Evolutionary conservation across 768 basidiomycete species (phyloP).

Genomic region (Termitomyces sp.): DNA sequence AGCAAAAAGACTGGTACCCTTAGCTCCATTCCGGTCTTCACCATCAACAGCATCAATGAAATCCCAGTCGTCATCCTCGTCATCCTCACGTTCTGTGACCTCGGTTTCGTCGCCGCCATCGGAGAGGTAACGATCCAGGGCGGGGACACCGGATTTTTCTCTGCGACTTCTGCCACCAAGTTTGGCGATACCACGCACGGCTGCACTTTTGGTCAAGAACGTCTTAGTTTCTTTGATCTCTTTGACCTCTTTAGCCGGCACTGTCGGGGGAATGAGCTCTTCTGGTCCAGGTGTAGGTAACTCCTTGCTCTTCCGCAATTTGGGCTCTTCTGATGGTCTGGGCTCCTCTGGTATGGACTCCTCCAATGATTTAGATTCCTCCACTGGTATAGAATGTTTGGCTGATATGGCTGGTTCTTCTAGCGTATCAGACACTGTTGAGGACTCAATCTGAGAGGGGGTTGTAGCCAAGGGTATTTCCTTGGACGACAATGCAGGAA

Average conservation of each 20-base stretch:
- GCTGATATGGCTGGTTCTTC: slow-evolving; percentile 1
- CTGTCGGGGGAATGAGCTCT: slow-evolving; percentile 20
- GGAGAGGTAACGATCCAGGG: slow-evolving; percentile 67
- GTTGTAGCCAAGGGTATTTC: slow-evolving; percentile 7
- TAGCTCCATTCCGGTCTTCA: slow-evolving; percentile 80
- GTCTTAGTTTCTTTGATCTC: neutral
- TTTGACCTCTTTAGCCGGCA: slow-evolving; percentile 25
- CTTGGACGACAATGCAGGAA: slow-evolving; percentile 16
- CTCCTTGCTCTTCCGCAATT: slow-evolving; percentile 25
- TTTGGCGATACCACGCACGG: slow-evolving; percentile 15
- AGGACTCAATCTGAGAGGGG: slow-evolving; percentile 4
- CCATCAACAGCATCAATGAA: slow-evolving; percentile 75
- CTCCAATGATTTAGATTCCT: neutral
- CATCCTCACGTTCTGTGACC: slow-evolving; percentile 42
- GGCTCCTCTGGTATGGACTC: slow-evolving; percentile 7
- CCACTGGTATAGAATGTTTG: slow-evolving; percentile 14
- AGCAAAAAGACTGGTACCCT: slow-evolving; percentile 78
- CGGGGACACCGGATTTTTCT: slow-evolving; percentile 80
- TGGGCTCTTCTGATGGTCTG: slow-evolving; percentile 3
- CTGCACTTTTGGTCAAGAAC: slow-evolving; percentile 16
- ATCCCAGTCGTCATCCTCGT: slow-evolving; percentile 90
- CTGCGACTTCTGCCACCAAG: slow-evolving; percentile 39
- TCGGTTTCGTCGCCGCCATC: slow-evolving; percentile 47
- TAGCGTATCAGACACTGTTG: neutral
- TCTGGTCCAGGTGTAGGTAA: slow-evolving; percentile 14